These are phyloP conservation scores for Arthrobotrys sphaeroides DNA, from an alignment of 2,329 filamentous ascomycete genomes.

Conservation along the genomic window DNA sequence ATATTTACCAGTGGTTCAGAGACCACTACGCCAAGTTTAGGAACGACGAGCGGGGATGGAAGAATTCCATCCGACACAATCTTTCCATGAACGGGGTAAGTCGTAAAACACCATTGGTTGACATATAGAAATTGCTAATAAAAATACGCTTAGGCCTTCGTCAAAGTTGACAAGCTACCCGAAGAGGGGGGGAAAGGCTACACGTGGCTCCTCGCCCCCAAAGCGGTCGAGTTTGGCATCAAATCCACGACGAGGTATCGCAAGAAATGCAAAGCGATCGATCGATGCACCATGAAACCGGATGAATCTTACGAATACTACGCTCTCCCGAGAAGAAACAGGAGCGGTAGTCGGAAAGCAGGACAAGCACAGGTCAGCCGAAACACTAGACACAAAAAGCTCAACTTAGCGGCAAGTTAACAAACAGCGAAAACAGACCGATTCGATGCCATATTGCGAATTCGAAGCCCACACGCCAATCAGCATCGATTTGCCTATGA, in stretches of 20 bases:
- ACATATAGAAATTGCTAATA: slow-evolving; percentile 40
- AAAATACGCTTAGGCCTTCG: slow-evolving; percentile 60
- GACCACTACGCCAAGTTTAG: slow-evolving; percentile 80
- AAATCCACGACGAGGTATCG: slow-evolving; percentile 86
- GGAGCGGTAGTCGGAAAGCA: slow-evolving; percentile 32
- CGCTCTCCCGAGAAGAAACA: slow-evolving; percentile 40
- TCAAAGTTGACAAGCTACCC: slow-evolving; percentile 62
- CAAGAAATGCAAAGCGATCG: slow-evolving; percentile 60
- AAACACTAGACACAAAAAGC: slow-evolving; percentile 38
- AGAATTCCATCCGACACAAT: slow-evolving; percentile 95
- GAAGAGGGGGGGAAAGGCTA: slow-evolving; percentile 56
- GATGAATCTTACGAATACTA: slow-evolving; percentile 36
- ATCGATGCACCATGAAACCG: slow-evolving; percentile 17
- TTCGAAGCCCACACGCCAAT: slow-evolving; percentile 31
- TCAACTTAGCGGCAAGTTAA: slow-evolving; percentile 49
- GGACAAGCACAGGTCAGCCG: slow-evolving; percentile 52
- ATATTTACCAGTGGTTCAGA: slow-evolving; percentile 91
- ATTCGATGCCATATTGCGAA: slow-evolving; percentile 23
- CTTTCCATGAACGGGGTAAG: slow-evolving; percentile 92
- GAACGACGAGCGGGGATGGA: slow-evolving; percentile 75
- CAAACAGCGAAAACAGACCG: slow-evolving; percentile 32
- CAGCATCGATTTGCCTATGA: slow-evolving; percentile 28
- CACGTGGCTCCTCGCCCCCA: slow-evolving; percentile 76
- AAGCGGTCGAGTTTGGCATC: slow-evolving; percentile 76
- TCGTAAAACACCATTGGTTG: slow-evolving; percentile 55